These are phyloP conservation scores for Haberlea rhodopensis DNA, from an alignment of 257 asterid species.

Conservation along the genomic window DNA sequence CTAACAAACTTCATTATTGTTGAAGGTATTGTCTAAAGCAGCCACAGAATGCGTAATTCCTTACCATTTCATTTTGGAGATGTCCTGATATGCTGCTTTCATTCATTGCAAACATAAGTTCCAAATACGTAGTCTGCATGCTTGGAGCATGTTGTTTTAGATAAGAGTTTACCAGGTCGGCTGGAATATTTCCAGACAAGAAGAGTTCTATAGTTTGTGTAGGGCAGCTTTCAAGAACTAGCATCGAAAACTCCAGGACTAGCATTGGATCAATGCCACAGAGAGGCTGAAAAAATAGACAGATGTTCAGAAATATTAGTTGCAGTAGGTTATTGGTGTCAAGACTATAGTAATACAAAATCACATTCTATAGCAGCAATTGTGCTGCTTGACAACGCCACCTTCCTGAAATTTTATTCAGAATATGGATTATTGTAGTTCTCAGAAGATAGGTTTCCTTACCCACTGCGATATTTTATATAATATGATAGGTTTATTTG, in stretches of 20 bases:
- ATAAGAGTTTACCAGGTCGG: slow-evolving; percentile 89
- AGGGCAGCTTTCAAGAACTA: slow-evolving; percentile 92
- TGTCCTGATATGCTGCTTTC: slow-evolving; percentile 75
- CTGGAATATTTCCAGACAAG: slow-evolving; percentile 95
- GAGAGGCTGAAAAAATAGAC: slow-evolving; percentile 63
- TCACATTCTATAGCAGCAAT: not conserved
- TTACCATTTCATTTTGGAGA: slow-evolving; percentile 99
- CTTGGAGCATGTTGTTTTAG: slow-evolving; percentile 92
- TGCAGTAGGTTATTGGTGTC: slow-evolving; percentile 16
- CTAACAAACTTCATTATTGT: slow-evolving; percentile 11
- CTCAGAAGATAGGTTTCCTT: not conserved
- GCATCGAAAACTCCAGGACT: slow-evolving; percentile 92
- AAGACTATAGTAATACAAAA: not conserved
- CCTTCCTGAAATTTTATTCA: not conserved
- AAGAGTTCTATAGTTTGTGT: slow-evolving; percentile 86
- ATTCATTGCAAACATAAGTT: slow-evolving; percentile 90
- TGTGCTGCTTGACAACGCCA: not conserved
- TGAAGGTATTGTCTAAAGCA: slow-evolving; percentile 21
- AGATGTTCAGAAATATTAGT: slow-evolving; percentile 18
- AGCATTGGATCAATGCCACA: slow-evolving; percentile 92
- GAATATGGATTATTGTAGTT: not conserved
- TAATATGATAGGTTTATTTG: too few species aligned
- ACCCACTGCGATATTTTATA: not conserved
- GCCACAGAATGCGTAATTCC: slow-evolving; percentile 26
- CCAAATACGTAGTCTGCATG: slow-evolving; percentile 92